Base-by-base conservation (phyloP, 106 monocot species). In the Narthecium ossifragum region DNA sequence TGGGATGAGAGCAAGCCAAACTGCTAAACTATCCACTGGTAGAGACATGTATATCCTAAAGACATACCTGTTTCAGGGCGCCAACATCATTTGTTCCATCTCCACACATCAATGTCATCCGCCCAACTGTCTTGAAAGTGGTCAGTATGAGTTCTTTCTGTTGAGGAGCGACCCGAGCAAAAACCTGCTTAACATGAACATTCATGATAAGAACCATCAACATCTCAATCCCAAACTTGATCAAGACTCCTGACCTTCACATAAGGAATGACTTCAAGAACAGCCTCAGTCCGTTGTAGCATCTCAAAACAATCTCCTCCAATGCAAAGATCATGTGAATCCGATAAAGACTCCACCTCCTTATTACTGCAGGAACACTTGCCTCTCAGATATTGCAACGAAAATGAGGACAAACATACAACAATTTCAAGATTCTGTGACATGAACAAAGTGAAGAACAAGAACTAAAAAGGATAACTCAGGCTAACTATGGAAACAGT, bases 41-140 rank as follows among this genome's bases (percentile, higher is more conserved):
- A n/a, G n/a, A n/a, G n/a, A n/a, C n/a, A n/a, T n/a, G n/a, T n/a
- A n/a, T n/a, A n/a, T n/a, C n/a, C n/a, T n/a, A 43, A 17, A 43
- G 18, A 17, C 10, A 23, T 54, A 87, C 98, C 98, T 98, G 98
- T 56, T 98, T 98, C 13, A 98, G 73, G 40, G 98, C 98, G 4
- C 98, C 98, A 61, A 98, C 98, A 71, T 98, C 98, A 77, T 98
- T 98, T 10, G 98, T 98, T 74, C 98, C 98, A 87, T 98, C 98
- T 55, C 98, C 98, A 70, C 98, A 98, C 98, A 98, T 98, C 73
- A 98, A 59, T 49, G 98, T 91, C 79, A 91, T 84, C 59, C 98
- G 91, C 46, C 91, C 91, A 59, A 98, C 91, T 13, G 75, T 67
- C 75, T 91, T 98, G 12, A 87, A 79, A 71, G 91, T 91, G 6